Conservation (phyloP, 495 filamentous ascomycete species). For the Hyaloscypha hepaticicola region DNA sequence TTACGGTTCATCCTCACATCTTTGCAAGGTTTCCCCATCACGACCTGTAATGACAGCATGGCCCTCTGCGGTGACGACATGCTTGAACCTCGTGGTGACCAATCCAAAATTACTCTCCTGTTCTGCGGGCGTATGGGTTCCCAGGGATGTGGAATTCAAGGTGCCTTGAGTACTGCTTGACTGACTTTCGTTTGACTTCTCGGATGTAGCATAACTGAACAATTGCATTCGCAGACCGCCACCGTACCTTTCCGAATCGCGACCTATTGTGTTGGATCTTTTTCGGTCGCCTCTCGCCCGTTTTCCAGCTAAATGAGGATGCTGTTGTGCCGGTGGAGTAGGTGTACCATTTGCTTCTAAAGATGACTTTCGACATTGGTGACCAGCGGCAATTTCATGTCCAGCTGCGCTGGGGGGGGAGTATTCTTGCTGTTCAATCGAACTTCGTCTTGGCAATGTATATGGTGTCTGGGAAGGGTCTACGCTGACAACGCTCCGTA, state of each 20-base stretch:
- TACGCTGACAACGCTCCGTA: conserved; percentile 78
- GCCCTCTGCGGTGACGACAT: conserved; percentile 74
- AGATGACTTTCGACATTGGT: conserved; percentile 8
- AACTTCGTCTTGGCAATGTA: conserved; percentile 31
- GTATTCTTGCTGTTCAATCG: conserved; percentile 26
- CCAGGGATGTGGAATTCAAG: background rate
- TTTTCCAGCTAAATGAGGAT: background rate
- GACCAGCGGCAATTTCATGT: conserved; percentile 17
- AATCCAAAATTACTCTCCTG: conserved; percentile 18
- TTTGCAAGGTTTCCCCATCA: conserved; percentile 64
- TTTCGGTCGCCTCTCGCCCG: conserved; percentile 11
- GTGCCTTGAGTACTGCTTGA: conserved; percentile 6
- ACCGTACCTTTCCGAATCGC: conserved; percentile 16
- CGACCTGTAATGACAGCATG: conserved; percentile 85
- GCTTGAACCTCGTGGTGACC: conserved; percentile 74
- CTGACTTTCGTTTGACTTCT: conserved; percentile 27
- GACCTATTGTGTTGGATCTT: background rate
- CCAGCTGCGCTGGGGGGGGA: conserved; percentile 28
- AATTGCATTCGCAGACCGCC: conserved; percentile 29
- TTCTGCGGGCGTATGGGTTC: conserved; percentile 11
- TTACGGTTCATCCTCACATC: conserved; percentile 84
- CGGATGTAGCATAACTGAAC: conserved; percentile 38
- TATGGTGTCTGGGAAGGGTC: conserved; percentile 51
- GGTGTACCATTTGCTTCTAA: conserved; percentile 25
- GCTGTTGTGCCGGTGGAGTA: conserved; percentile 3